Evolutionary conservation across 148 eudicot species (phyloP).

Genomic region (Cornus controversa): DNA sequence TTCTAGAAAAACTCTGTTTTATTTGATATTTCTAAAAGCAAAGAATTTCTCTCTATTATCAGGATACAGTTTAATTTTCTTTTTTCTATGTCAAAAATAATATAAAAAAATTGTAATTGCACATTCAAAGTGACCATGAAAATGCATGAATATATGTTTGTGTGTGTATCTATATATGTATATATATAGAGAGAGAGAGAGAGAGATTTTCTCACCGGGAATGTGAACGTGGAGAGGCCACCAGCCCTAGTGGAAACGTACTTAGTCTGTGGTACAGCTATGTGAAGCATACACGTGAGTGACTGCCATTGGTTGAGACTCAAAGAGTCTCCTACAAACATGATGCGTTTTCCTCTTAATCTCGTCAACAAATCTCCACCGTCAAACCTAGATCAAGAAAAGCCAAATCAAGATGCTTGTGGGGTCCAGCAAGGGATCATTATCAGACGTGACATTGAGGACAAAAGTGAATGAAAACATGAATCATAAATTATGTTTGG

Average conservation of each 20-base stretch:
- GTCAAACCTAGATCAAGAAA: slow-evolving; percentile 9
- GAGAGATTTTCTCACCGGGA: slow-evolving; percentile 16
- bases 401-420: background rate
- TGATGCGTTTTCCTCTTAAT: slow-evolving; percentile 38
- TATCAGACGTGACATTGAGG: background rate
- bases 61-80: too few species aligned
- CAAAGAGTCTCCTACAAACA: slow-evolving; percentile 66
- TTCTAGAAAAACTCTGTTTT: too few species aligned
- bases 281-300: slow-evolving; percentile 49
- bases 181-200: background rate
- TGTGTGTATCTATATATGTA: too few species aligned
- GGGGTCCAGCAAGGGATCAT: too few species aligned
- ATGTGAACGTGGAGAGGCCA: slow-evolving; percentile 35
- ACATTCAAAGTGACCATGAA: too few species aligned
- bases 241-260: slow-evolving; percentile 23
- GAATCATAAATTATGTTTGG: too few species aligned
- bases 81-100: too few species aligned
- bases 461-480: background rate
- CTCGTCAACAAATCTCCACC: slow-evolving; percentile 25
- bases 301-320: slow-evolving; percentile 62
- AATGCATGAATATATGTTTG: too few species aligned
- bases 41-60: too few species aligned
- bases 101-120: too few species aligned
- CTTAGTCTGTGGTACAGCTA: slow-evolving; percentile 27
- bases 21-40: too few species aligned